Evolutionary conservation across 176 grass and related monocot genomes (phyloP).

Genomic region (Dactylis glomerata): DNA sequence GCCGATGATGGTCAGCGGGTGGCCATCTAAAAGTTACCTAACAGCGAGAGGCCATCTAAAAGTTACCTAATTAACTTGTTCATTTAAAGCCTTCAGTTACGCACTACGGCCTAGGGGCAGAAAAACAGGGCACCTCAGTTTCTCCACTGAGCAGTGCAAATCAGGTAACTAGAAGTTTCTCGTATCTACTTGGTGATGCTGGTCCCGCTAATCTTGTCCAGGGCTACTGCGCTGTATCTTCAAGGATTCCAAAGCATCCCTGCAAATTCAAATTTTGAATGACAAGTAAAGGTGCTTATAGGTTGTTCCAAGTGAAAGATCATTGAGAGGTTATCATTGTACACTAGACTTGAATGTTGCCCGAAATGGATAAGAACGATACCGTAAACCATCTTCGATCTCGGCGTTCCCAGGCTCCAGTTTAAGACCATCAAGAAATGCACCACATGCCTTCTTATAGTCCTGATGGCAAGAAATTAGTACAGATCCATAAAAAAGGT

Average conservation of each 20-base stretch:
- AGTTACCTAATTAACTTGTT: not conserved
- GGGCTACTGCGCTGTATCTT: constrained; percentile 13
- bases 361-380: not conserved
- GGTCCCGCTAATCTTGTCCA: not conserved
- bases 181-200: not conserved
- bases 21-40: not conserved
- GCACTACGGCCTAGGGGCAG: not conserved
- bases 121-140: not conserved
- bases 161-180: not conserved
- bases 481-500: not conserved
- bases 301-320: not conserved
- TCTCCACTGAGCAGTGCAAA: not conserved
- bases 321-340: not conserved
- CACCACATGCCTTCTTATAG: constrained; percentile 34
- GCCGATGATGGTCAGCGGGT: not conserved
- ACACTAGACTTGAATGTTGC: not conserved
- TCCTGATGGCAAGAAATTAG: constrained; percentile 27
- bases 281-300: not conserved
- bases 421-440: constrained; percentile 24
- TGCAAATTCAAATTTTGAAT: constrained; percentile 15
- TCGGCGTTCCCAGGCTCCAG: constrained; percentile 20
- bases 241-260: constrained; percentile 35
- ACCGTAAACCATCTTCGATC: not conserved
- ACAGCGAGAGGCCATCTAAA: not conserved
- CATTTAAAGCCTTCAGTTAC: not conserved